A percentile compares a stretch with the other conserved stretches of the same genome.
Evolutionary conservation across 306 rosid genomes (phyloP).

Genomic region (Oemleria cerasiformis): DNA sequence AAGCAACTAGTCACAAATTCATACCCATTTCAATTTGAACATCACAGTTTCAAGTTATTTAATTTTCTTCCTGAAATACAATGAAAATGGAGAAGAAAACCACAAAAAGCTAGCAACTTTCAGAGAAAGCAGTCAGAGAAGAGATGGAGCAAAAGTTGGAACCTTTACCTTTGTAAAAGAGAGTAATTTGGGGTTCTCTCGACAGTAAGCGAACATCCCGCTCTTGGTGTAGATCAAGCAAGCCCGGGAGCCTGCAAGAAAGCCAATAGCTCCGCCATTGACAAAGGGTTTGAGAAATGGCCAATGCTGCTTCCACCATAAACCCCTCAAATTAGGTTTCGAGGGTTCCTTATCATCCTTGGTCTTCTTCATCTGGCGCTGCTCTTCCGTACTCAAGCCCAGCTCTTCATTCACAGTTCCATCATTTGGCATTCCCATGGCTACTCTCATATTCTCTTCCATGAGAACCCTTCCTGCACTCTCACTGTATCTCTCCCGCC

Average conservation of each 20-base stretch:
- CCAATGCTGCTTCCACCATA: conserved; percentile 4
- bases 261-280: background rate
- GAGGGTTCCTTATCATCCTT: background rate
- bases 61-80: no score
- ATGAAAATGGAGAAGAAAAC: conserved; percentile 14
- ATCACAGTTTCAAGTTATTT: background rate
- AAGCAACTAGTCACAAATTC: background rate
- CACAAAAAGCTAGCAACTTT: background rate
- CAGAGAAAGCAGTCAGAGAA: background rate
- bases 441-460: background rate
- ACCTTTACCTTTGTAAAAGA: background rate
- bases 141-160: background rate
- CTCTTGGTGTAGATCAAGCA: background rate
- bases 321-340: background rate
- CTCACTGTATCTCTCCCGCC: background rate
- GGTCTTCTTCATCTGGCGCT: background rate
- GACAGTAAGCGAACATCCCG: background rate
- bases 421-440: background rate
- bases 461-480: no score
- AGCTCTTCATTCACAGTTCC: background rate
- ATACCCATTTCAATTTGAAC: background rate
- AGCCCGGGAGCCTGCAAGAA: background rate
- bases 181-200: background rate
- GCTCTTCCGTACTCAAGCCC: background rate
- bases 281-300: background rate